Conservation (phyloP, 139 green algal species). For the Diplosphaera chodatii region DNA sequence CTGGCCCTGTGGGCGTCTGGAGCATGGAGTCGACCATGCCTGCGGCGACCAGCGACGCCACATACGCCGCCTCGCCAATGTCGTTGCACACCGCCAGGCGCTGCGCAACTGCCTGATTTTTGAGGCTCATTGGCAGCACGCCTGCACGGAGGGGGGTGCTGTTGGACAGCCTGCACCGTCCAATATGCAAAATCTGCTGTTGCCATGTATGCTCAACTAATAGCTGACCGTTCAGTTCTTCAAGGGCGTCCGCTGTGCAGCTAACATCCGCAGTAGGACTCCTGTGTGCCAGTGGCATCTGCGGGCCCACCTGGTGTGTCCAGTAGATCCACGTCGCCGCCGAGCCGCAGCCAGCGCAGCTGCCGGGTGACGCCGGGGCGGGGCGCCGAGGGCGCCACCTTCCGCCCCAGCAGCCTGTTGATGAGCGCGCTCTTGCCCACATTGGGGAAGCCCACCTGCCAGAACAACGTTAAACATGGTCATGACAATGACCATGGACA, state of each 20-base stretch:
- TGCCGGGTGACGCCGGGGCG: conserved; percentile 86
- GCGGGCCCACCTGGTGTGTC: conserved; percentile 85
- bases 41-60: conserved; percentile 60
- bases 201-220: too few species aligned
- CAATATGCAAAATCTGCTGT: too few species aligned
- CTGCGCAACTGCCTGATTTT: conserved; percentile 78
- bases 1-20: conserved; percentile 35
- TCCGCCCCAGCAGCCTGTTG: conserved; percentile 78
- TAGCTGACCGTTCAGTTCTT: too few species aligned
- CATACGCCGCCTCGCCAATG: conserved; percentile 94
- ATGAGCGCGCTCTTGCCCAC: conserved; percentile 97
- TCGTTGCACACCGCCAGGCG: conserved; percentile 95
- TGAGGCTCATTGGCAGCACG: conserved; percentile 50
- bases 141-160: too few species aligned
- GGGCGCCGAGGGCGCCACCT: conserved; percentile 66
- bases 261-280: too few species aligned
- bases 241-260: too few species aligned
- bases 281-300: too few species aligned
- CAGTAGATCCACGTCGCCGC: conserved; percentile 82
- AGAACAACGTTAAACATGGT: too few species aligned
- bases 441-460: conserved; percentile 91
- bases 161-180: too few species aligned
- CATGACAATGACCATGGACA: too few species aligned
- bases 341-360: conserved; percentile 74
- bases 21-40: conserved; percentile 55